phyloP scores from a whole-genome alignment of 106 monocot genomes.

The Cymbidium sinense region DNA sequence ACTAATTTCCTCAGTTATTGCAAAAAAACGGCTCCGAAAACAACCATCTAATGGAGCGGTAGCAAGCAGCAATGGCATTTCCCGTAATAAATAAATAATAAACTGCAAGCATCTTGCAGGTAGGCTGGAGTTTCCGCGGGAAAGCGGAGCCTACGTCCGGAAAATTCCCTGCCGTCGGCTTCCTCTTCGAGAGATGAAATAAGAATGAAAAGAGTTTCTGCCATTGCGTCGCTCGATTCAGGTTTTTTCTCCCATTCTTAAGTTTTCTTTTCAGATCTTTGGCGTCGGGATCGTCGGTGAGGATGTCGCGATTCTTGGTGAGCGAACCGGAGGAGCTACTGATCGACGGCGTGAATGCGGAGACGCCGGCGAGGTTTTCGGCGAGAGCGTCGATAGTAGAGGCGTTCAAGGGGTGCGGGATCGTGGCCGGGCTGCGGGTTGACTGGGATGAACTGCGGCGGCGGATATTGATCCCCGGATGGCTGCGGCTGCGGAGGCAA shows the following conservation, averaged over 20 bases:
- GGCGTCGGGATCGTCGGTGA: background rate
- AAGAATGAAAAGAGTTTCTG: background rate
- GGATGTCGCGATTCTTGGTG: slow-evolving; percentile 13
- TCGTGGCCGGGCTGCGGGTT: slow-evolving; percentile 39
- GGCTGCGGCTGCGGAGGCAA: slow-evolving; percentile 39
- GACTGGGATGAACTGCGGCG: slow-evolving; percentile 56
- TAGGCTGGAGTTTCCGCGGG: background rate
- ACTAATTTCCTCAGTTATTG: too few species aligned
- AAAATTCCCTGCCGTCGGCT: background rate
- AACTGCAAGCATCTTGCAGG: too few species aligned
- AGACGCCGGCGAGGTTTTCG: slow-evolving; percentile 16
- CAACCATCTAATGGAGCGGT: too few species aligned
- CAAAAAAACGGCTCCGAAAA: too few species aligned
- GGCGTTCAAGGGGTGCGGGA: slow-evolving; percentile 44
- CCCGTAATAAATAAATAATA: too few species aligned
- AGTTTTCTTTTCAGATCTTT: background rate
- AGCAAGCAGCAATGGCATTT: too few species aligned
- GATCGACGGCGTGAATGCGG: slow-evolving; percentile 9
- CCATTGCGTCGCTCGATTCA: background rate
- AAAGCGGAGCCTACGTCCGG: background rate
- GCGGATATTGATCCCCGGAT: slow-evolving; percentile 57
- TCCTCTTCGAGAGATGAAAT: background rate
- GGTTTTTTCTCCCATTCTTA: background rate
- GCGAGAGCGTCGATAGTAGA: slow-evolving; percentile 55
- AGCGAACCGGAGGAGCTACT: background rate